Evolutionary conservation across 768 basidiomycete species (phyloP), one percentile per base, ranked within the genome.

Genomic region (Suillus weaverae): DNA sequence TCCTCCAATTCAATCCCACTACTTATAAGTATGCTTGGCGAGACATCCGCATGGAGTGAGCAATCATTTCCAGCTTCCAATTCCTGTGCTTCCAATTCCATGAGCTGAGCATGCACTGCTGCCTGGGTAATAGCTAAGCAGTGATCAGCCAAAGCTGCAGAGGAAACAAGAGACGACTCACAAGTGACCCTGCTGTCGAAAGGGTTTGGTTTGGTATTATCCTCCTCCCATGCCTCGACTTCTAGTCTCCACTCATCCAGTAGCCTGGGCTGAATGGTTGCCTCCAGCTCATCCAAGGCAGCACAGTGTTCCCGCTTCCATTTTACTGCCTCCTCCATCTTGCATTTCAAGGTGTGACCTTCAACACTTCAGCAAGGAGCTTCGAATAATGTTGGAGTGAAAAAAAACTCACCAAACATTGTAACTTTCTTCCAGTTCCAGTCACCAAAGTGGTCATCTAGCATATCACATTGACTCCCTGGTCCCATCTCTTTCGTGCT

Each of bases 231-330:
- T 41, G 33, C 33, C 36, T 60, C n/a, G n/a, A 60, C 38, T 38
- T 60, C 57, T 18, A 39, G 36, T 41, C 33, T 60, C 57, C 38
- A 60, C 14, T 60, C 36, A 60, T 30, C 59, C 33, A 60, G 38
- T 22, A 39, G 14, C 22, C 3, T 3, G 3, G 38, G 32, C 38
- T 22, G 59, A 48, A 48, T 26, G 22, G 46, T 48, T 48, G 0
- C 46, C 13, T 48, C 46, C 46, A 26, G 46, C 22, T 48, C 46
- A 26, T 48, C 10, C 46, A 48, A 48, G 22, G 22, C 46, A 48
- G 22, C 46, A 48, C 46, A 13, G 22, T 48, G 46, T 48, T 48
- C 46, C 46, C 2, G 11, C 46, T 48, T 26, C 46, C 46, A 48
- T 3, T 48, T 48, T 14, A 14, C 5, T 22, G 46, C 46, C 8